Conservation (phyloP, 495 filamentous ascomycete species). For the Aspergillus homomorphus region DNA sequence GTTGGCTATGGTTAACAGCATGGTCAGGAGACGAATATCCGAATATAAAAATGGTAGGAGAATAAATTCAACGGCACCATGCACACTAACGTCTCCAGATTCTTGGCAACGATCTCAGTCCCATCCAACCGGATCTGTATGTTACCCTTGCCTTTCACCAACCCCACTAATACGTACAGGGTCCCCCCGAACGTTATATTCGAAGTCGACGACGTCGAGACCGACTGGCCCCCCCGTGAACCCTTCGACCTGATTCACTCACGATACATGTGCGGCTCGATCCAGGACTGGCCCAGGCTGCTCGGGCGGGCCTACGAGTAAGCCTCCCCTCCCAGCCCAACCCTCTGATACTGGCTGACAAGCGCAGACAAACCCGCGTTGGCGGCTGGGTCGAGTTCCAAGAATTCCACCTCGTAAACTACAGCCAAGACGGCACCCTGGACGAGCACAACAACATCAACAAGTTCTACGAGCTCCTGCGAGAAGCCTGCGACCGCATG, state of each 20-base stretch:
- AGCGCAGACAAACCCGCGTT: not conserved
- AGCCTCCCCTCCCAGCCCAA: not conserved
- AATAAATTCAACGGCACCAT: too few relatives aligned
- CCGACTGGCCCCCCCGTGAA: constrained; percentile 40
- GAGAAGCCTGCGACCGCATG: constrained; percentile 1
- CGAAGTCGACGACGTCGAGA: constrained; percentile 49
- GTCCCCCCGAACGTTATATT: constrained; percentile 52
- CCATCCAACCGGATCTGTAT: constrained; percentile 30
- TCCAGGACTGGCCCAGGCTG: constrained; percentile 49
- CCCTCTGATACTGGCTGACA: not conserved
- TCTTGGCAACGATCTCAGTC: constrained; percentile 27
- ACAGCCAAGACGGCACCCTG: constrained; percentile 2
- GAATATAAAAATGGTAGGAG: not conserved
- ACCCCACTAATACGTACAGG: constrained; percentile 7
- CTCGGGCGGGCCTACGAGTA: constrained; percentile 15
- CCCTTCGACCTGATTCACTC: constrained; percentile 55
- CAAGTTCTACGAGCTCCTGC: constrained; percentile 6
- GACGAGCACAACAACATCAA: constrained; percentile 5
- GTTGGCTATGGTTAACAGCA: not conserved
- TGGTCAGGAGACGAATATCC: not conserved
- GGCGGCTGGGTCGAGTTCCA: constrained; percentile 13
- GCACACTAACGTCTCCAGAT: constrained; percentile 11
- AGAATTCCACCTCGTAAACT: constrained; percentile 5
- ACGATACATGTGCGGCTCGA: constrained; percentile 49
- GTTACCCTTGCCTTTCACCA: not conserved